A percentile compares a stretch with the other conserved stretches of the same genome.
These are phyloP conservation scores for Colletotrichum neosansevieriae DNA, from an alignment of 2,329 filamentous ascomycete species.

Conservation along the genomic window DNA sequence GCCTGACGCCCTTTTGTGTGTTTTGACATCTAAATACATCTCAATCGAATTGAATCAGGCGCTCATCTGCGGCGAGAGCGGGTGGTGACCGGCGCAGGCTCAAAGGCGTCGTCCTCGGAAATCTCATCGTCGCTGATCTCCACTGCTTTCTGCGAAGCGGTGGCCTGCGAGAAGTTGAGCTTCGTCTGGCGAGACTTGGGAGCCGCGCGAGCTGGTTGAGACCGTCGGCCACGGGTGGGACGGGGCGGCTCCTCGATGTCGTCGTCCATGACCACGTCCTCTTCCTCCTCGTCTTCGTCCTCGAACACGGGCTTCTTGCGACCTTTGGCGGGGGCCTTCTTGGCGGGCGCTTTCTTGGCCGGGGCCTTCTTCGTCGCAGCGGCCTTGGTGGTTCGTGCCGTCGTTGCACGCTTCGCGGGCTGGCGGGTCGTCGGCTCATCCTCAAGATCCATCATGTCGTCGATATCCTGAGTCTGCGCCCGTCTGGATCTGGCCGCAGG, in stretches of 20 bases:
- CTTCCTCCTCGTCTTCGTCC: conserved; percentile 56
- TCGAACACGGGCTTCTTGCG: conserved; percentile 55
- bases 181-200: conserved; percentile 59
- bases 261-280: conserved; percentile 67
- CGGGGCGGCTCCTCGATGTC: conserved; percentile 54
- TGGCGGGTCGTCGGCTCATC: conserved; percentile 51
- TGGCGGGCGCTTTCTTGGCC: conserved; percentile 59
- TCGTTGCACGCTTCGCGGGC: conserved; percentile 46
- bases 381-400: conserved; percentile 47
- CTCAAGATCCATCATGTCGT: conserved; percentile 59
- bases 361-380: conserved; percentile 53
- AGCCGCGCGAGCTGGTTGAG: conserved; percentile 49
- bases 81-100: conserved; percentile 58
- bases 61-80: conserved; percentile 36
- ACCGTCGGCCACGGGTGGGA: conserved; percentile 40
- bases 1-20: neutral
- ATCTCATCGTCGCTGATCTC: conserved; percentile 77
- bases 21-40: neutral
- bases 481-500: conserved; percentile 44
- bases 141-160: conserved; percentile 59
- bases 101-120: conserved; percentile 70
- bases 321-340: conserved; percentile 46
- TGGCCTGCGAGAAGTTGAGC: conserved; percentile 62
- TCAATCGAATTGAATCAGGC: neutral
- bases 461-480: conserved; percentile 54